phyloP scores from a whole-genome alignment of 2,329 filamentous ascomycete genomes.

The Bipolaris cookei region DNA sequence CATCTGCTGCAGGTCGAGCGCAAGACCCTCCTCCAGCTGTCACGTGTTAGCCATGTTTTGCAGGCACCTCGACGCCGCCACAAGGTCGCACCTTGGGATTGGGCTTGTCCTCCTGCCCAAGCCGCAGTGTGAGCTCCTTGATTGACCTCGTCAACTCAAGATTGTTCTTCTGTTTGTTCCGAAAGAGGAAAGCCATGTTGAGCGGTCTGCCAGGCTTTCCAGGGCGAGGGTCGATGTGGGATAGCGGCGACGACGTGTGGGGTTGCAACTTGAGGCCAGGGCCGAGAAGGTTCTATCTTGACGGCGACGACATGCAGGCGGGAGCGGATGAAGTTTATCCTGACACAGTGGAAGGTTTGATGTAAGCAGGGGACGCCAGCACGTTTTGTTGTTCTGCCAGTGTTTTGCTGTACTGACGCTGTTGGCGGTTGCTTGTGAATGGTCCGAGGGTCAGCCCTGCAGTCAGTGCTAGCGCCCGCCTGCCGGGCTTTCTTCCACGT shows the following conservation, averaged over 20 bases:
- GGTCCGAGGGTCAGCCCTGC: conserved; percentile 23
- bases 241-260: conserved; percentile 22
- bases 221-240: conserved; percentile 25
- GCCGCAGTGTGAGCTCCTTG: conserved; percentile 67
- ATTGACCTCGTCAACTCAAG: conserved; percentile 67
- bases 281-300: conserved; percentile 43
- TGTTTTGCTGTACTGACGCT: conserved; percentile 28
- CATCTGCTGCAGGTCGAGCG: conserved; percentile 86
- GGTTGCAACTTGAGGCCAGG: conserved; percentile 36
- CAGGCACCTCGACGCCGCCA: conserved; percentile 2
- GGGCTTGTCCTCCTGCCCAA: conserved; percentile 62
- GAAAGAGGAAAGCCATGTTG: conserved; percentile 74
- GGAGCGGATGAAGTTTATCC: conserved; percentile 16
- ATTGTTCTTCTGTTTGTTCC: conserved; percentile 66
- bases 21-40: conserved; percentile 83
- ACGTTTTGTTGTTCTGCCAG: conserved; percentile 34
- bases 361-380: conserved; percentile 18
- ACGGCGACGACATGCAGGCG: conserved; percentile 41
- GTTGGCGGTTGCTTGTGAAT: conserved; percentile 26
- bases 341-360: conserved; percentile 12
- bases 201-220: conserved; percentile 19
- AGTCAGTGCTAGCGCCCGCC: conserved; percentile 16
- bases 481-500: neutral
- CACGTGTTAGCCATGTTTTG: conserved; percentile 26
- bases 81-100: conserved; percentile 60